These are phyloP conservation scores for Colletotrichum lini DNA, from an alignment of 2,329 filamentous ascomycete species.

Conservation along the genomic window DNA sequence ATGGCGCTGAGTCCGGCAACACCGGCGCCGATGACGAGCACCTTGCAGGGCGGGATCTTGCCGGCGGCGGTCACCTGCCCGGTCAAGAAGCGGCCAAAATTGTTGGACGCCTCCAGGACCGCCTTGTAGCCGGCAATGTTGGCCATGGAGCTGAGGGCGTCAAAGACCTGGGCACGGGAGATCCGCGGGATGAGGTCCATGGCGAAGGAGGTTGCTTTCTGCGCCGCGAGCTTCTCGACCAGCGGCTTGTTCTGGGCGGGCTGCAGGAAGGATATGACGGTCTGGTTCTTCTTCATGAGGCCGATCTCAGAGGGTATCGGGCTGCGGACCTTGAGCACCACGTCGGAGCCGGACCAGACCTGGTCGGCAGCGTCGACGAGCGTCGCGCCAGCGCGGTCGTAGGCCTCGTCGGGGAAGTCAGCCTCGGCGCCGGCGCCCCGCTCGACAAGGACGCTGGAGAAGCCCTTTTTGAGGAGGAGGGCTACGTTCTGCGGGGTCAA, in stretches of 20 bases:
- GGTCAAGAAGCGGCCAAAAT: slow-evolving; percentile 89
- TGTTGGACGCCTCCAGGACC: slow-evolving; percentile 89
- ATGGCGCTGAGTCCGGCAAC: slow-evolving; percentile 92
- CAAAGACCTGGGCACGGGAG: slow-evolving; percentile 89
- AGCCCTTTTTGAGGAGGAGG: slow-evolving; percentile 88
- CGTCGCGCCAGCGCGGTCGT: slow-evolving; percentile 83
- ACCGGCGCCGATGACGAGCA: slow-evolving; percentile 90
- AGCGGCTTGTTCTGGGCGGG: slow-evolving; percentile 84
- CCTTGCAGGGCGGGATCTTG: slow-evolving; percentile 91
- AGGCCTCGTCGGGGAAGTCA: slow-evolving; percentile 83
- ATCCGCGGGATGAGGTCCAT: slow-evolving; percentile 96
- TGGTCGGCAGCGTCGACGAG: slow-evolving; percentile 76
- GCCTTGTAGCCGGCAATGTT: slow-evolving; percentile 96
- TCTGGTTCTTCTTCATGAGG: slow-evolving; percentile 77
- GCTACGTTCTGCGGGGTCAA: slow-evolving; percentile 88
- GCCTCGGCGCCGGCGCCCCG: slow-evolving; percentile 83
- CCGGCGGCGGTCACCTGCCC: slow-evolving; percentile 93
- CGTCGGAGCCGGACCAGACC: slow-evolving; percentile 83
- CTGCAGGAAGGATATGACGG: slow-evolving; percentile 87
- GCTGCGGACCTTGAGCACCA: slow-evolving; percentile 87
- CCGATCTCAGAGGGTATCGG: slow-evolving; percentile 80
- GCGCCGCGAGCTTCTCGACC: slow-evolving; percentile 79
- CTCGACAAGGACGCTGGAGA: slow-evolving; percentile 82
- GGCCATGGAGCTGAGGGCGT: slow-evolving; percentile 92
- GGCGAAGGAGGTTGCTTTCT: slow-evolving; percentile 83